phyloP scores from a whole-genome alignment of 2,329 filamentous ascomycete genomes.

The Trichoderma oligosporum region DNA sequence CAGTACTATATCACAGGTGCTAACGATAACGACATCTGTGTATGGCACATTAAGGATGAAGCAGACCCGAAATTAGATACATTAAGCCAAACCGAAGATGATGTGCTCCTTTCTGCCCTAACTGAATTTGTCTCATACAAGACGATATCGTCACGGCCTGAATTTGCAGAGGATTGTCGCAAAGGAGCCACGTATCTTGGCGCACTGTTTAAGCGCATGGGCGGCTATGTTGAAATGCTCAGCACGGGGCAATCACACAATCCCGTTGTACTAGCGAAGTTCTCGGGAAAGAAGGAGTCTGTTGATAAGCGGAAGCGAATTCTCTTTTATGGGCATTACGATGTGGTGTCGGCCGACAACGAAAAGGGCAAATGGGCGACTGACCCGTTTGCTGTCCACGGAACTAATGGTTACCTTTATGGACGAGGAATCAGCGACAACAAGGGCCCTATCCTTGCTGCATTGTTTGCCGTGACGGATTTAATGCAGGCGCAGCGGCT shows the following conservation, averaged over 20 bases:
- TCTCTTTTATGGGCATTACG: constrained; percentile 96
- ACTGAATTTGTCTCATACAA: constrained; percentile 87
- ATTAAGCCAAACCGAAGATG: constrained; percentile 38
- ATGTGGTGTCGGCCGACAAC: constrained; percentile 87
- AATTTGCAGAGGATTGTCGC: constrained; percentile 87
- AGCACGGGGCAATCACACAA: constrained; percentile 76
- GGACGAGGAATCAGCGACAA: constrained; percentile 97
- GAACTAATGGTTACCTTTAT: constrained; percentile 88
- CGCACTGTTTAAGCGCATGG: constrained; percentile 85
- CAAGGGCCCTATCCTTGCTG: constrained; percentile 92
- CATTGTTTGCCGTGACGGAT: constrained; percentile 89
- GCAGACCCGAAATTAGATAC: constrained; percentile 31
- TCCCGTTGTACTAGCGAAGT: constrained; percentile 88
- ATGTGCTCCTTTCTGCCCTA: constrained; percentile 65
- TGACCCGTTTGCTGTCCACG: constrained; percentile 85
- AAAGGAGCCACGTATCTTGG: constrained; percentile 88
- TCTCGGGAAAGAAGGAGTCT: constrained; percentile 68
- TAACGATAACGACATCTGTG: constrained; percentile 82
- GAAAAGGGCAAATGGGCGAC: constrained; percentile 78
- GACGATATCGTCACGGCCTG: constrained; percentile 81
- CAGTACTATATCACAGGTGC: constrained; percentile 92
- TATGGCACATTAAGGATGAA: constrained; percentile 70
- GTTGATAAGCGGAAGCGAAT: constrained; percentile 73
- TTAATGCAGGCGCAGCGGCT: constrained; percentile 78
- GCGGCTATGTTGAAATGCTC: constrained; percentile 86